phyloP scores from a whole-genome alignment of 106 monocot genomes.

The Acanthochlamys bracteata region DNA sequence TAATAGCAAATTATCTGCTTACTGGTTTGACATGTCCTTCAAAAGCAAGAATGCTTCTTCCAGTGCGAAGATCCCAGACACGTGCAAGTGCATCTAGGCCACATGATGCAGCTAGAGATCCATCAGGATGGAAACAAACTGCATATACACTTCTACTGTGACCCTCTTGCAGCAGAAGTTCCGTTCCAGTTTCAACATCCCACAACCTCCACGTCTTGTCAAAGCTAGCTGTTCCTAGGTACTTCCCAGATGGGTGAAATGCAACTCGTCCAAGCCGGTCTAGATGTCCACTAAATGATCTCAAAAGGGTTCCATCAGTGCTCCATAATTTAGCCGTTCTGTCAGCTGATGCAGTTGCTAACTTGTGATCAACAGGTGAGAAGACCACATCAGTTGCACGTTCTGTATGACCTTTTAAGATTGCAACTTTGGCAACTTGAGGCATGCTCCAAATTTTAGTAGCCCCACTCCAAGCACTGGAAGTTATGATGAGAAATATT shows the following conservation, averaged over 20 bases:
- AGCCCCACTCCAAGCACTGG: slow-evolving; percentile 77
- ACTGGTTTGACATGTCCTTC: slow-evolving; percentile 97
- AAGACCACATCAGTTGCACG: slow-evolving; percentile 86
- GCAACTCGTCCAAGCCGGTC: slow-evolving; percentile 83
- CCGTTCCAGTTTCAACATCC: slow-evolving; percentile 73
- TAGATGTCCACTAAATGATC: slow-evolving; percentile 68
- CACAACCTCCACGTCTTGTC: slow-evolving; percentile 98
- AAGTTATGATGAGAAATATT: slow-evolving; percentile 7
- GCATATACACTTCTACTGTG: slow-evolving; percentile 86
- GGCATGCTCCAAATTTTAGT: slow-evolving; percentile 94
- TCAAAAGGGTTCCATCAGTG: slow-evolving; percentile 49
- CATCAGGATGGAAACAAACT: slow-evolving; percentile 83
- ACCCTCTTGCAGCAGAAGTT: slow-evolving; percentile 87
- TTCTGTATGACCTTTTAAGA: slow-evolving; percentile 80
- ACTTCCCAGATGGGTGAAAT: slow-evolving; percentile 92
- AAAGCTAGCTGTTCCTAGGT: slow-evolving; percentile 88
- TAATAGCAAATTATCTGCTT: slow-evolving; percentile 9
- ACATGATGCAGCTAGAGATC: slow-evolving; percentile 86
- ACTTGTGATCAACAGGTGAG: slow-evolving; percentile 57
- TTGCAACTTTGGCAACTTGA: slow-evolving; percentile 42
- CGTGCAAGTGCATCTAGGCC: slow-evolving; percentile 88
- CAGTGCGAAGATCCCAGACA: slow-evolving; percentile 92
- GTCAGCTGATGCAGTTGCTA: slow-evolving; percentile 91
- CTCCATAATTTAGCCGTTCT: slow-evolving; percentile 86
- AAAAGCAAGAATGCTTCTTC: slow-evolving; percentile 80